A percentile compares a stretch with the other conserved stretches of the same genome.
These are phyloP conservation scores for Bruguiera parviflora DNA, from an alignment of 345 rosid species.

Conservation along the genomic window DNA sequence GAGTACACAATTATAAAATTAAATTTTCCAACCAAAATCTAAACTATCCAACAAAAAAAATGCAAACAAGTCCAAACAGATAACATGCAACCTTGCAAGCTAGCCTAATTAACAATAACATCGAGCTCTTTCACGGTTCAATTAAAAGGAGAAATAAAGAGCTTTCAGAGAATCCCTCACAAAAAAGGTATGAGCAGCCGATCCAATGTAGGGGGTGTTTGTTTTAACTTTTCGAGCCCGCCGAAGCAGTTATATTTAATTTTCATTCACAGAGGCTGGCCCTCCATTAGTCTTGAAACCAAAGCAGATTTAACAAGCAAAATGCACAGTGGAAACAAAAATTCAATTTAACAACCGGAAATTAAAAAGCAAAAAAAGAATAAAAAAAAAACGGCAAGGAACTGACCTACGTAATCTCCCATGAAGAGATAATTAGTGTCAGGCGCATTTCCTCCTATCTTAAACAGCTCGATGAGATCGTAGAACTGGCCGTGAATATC, in stretches of 20 bases:
- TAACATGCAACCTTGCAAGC: neutral
- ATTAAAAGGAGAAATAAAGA: too few relatives aligned
- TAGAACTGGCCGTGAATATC: slow-evolving; percentile 99
- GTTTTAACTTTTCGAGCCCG: too few relatives aligned
- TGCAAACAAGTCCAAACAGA: neutral
- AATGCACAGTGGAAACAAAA: too few relatives aligned
- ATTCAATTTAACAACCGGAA: neutral
- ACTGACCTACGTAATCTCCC: slow-evolving; percentile 99
- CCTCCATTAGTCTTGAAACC: too few relatives aligned
- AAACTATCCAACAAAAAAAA: neutral
- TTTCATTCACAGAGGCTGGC: too few relatives aligned
- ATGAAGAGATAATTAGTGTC: slow-evolving; percentile 97
- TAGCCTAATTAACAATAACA: neutral
- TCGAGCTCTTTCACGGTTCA: too few relatives aligned
- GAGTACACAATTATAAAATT: neutral
- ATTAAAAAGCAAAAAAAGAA: neutral
- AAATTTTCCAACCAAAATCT: neutral
- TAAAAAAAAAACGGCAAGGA: neutral
- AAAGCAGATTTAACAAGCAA: too few relatives aligned
- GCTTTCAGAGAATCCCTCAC: too few relatives aligned
- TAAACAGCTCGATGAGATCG: slow-evolving; percentile 91
- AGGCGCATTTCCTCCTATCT: slow-evolving; percentile 93
- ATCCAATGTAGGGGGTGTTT: too few relatives aligned
- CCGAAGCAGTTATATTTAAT: too few relatives aligned
- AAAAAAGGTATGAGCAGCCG: too few relatives aligned